Evolutionary conservation across 2,329 filamentous ascomycete genomes (phyloP).

Genomic region (Exutisphaerella laricina): DNA sequence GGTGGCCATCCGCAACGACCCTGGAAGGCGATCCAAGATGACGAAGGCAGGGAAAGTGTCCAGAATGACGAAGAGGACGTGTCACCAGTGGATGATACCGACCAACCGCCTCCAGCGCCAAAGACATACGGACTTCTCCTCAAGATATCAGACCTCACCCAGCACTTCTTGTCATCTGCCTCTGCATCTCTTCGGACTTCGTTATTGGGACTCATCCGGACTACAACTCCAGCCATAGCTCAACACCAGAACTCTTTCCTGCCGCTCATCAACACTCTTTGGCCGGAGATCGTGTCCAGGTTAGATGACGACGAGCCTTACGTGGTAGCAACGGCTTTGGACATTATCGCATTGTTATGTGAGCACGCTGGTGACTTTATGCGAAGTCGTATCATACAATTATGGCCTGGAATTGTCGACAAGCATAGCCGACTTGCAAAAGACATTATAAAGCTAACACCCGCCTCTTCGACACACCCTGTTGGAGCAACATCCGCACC

Average conservation of each 20-base stretch:
- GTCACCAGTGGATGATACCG: slow-evolving; percentile 21
- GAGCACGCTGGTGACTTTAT: slow-evolving; percentile 74
- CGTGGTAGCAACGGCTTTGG: slow-evolving; percentile 64
- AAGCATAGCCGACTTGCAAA: slow-evolving; percentile 17
- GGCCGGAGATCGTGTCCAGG: slow-evolving; percentile 71
- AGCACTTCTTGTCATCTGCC: slow-evolving; percentile 83
- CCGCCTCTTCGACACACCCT: slow-evolving; percentile 2
- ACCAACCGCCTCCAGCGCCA: slow-evolving; percentile 56
- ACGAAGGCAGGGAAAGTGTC: slow-evolving; percentile 33
- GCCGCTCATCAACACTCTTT: slow-evolving; percentile 82
- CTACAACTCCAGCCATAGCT: slow-evolving; percentile 65
- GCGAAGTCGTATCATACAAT: slow-evolving; percentile 63
- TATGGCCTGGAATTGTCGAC: slow-evolving; percentile 52
- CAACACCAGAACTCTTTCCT: slow-evolving; percentile 77
- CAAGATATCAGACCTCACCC: slow-evolving; percentile 75
- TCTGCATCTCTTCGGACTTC: slow-evolving; percentile 72
- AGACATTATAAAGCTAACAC: slow-evolving; percentile 9
- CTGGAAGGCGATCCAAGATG: slow-evolving; percentile 24
- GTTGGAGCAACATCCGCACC: too few species aligned
- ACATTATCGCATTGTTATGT: slow-evolving; percentile 64
- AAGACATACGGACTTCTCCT: slow-evolving; percentile 76
- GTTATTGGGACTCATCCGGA: slow-evolving; percentile 69
- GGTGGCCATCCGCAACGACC: slow-evolving; percentile 24
- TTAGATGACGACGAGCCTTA: slow-evolving; percentile 63
- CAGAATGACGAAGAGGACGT: slow-evolving; percentile 23